Base-by-base conservation (phyloP, 768 basidiomycete species). In the Steccherinum ochraceum region DNA sequence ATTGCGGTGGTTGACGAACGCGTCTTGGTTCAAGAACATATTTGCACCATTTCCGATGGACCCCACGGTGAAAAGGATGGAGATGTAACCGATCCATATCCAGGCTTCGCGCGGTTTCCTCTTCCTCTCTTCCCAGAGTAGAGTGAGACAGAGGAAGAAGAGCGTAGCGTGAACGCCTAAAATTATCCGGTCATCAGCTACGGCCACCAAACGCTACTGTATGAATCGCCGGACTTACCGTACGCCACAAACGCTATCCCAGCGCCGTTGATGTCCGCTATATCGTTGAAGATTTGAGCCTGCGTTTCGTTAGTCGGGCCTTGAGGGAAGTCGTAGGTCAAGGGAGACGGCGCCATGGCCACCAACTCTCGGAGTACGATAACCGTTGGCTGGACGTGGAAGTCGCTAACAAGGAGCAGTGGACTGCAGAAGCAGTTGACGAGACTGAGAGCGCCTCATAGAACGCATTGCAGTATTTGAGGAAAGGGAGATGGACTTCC, bases 1-100 rank as follows among this genome's bases (percentile, higher is more conserved):
- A 24, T 46, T 43, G 13, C 62, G 60, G 35, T 58, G 39, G 49
- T 61, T 54, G 42, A 61, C 52, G 44, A 49, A 63, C 40, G 50
- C 48, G 41, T 58, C 52, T 46, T 59, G 48, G 2, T 20, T 50
- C 40, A 59, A 45, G 39, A 47, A 24, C 11, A 54, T 52, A 23
- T 60, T 56, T 24, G 47, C 51, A 4, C 49, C 62, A 25, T 57
- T 25, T 11, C 57, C 52, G 39, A 61, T 40, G 7, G 58, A 55
- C 18, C 54, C 58, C 19, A 57, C 45, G 2, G 35, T 23, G 48
- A 63, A 63, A 12, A 53, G 12, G 2, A 50, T 13, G 24, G 18
- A 13, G 39, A 55, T 49, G 52, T 39, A 58, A 42, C 53, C 1
- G 26, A 69, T 48, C 40, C 67, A 60, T 11, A 53, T 56, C n/a